A percentile compares a stretch with the other conserved stretches of the same genome.
Evolutionary conservation across 2,329 filamentous ascomycete genomes (phyloP).

Genomic region (Aspergillus sp.): DNA sequence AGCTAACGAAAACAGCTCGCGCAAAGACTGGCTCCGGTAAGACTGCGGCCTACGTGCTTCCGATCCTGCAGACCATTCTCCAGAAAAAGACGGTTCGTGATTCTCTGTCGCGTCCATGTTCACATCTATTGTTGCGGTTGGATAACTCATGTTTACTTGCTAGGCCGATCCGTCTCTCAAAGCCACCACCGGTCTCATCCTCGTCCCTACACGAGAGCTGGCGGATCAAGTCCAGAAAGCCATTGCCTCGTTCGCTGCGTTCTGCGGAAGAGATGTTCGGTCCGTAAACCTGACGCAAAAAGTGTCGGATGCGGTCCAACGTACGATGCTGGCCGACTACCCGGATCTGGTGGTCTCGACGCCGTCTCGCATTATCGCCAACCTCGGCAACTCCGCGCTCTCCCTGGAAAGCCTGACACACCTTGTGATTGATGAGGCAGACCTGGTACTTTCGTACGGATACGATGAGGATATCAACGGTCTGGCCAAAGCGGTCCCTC

Average conservation of each 20-base stretch:
- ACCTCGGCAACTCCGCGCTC: slow-evolving; percentile 71
- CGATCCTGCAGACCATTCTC: slow-evolving; percentile 80
- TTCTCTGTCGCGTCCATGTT: background rate
- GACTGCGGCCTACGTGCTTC: slow-evolving; percentile 92
- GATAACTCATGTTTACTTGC: background rate
- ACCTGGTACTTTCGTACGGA: slow-evolving; percentile 89
- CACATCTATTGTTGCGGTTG: background rate
- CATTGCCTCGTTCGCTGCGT: slow-evolving; percentile 73
- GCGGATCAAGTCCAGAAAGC: slow-evolving; percentile 85
- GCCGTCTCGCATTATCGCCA: slow-evolving; percentile 76
- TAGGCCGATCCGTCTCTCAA: slow-evolving; percentile 41
- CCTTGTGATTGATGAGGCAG: slow-evolving; percentile 90
- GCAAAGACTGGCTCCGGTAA: slow-evolving; percentile 96
- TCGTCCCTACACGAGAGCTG: slow-evolving; percentile 92
- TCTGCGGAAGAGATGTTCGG: slow-evolving; percentile 80
- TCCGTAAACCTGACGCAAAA: slow-evolving; percentile 87
- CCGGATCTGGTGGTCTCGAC: slow-evolving; percentile 92
- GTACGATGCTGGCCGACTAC: slow-evolving; percentile 77
- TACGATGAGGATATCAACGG: slow-evolving; percentile 87
- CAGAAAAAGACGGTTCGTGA: slow-evolving; percentile 66
- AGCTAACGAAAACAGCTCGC: slow-evolving; percentile 58
- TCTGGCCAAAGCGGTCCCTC: slow-evolving; percentile 74
- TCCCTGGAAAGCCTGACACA: slow-evolving; percentile 70
- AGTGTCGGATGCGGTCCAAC: slow-evolving; percentile 83
- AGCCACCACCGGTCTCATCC: slow-evolving; percentile 72